A percentile compares a stretch with the other conserved stretches of the same genome.
These are phyloP conservation scores for Immersiporthe knoxdaviesiana DNA, from an alignment of 2,329 filamentous ascomycete species.

Conservation along the genomic window DNA sequence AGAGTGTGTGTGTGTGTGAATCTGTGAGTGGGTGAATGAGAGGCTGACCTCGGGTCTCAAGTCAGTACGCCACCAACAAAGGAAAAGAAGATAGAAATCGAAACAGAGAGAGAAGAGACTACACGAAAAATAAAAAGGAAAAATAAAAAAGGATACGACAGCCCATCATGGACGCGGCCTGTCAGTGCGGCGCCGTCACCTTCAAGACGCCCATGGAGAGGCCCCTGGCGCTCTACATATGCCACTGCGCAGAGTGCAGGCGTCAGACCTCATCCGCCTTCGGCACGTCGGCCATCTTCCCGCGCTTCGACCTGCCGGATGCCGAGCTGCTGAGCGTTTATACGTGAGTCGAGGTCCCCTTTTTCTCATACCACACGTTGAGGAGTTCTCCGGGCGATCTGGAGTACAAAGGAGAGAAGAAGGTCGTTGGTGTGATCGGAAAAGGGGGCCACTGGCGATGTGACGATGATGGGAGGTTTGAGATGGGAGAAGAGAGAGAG, in stretches of 20 bases:
- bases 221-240: slow-evolving; percentile 70
- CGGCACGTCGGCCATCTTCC: slow-evolving; percentile 71
- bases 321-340: slow-evolving; percentile 56
- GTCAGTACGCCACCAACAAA: background rate
- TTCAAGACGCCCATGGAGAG: slow-evolving; percentile 65
- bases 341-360: slow-evolving; percentile 47
- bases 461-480: background rate
- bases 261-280: slow-evolving; percentile 69
- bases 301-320: slow-evolving; percentile 61
- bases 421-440: background rate
- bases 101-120: background rate
- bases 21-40: background rate
- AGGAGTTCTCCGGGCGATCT: background rate
- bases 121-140: background rate
- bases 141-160: background rate
- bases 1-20: background rate
- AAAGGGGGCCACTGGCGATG: background rate
- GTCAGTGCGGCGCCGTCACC: slow-evolving; percentile 65
- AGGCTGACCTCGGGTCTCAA: background rate
- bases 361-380: background rate
- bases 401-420: background rate
- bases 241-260: slow-evolving; percentile 70
- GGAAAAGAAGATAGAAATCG: background rate
- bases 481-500: background rate
- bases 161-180: slow-evolving; percentile 58